Evolutionary conservation across 495 filamentous ascomycete species (phyloP).

Genomic region (Melanomma pulvis-pyrius): DNA sequence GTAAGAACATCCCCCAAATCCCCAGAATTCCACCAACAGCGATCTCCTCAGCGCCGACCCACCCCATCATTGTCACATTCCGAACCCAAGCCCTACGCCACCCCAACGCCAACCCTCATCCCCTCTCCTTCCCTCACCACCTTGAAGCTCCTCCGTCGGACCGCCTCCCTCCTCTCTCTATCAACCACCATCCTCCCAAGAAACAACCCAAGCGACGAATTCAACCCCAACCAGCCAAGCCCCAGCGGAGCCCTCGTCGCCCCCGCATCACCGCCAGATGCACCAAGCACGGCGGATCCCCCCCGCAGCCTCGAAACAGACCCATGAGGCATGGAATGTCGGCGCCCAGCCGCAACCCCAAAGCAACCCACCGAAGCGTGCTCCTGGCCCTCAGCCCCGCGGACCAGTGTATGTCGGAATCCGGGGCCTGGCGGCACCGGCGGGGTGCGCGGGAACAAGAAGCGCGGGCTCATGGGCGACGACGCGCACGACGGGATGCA

Average conservation of each 20-base stretch:
- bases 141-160: not conserved
- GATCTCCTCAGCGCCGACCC: too few species aligned
- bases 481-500: not conserved
- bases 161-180: not conserved
- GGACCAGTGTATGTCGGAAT: not conserved
- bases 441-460: slow-evolving; percentile 10
- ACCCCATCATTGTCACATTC: too few species aligned
- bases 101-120: too few species aligned
- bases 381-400: not conserved
- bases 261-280: too few species aligned
- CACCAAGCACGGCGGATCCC: too few species aligned
- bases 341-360: not conserved
- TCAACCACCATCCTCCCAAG: not conserved
- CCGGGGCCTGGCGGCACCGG: not conserved
- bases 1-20: too few species aligned
- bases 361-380: too few species aligned
- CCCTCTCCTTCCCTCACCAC: not conserved
- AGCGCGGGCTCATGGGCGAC: not conserved
- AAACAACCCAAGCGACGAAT: not conserved
- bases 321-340: not conserved
- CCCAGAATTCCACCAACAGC: too few species aligned
- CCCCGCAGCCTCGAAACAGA: too few species aligned
- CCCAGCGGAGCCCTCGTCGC: too few species aligned
- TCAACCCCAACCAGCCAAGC: not conserved
- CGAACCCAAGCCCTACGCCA: too few species aligned